Evolutionary conservation across 345 rosid genomes (phyloP).

Genomic region (Isatis tinctoria): DNA sequence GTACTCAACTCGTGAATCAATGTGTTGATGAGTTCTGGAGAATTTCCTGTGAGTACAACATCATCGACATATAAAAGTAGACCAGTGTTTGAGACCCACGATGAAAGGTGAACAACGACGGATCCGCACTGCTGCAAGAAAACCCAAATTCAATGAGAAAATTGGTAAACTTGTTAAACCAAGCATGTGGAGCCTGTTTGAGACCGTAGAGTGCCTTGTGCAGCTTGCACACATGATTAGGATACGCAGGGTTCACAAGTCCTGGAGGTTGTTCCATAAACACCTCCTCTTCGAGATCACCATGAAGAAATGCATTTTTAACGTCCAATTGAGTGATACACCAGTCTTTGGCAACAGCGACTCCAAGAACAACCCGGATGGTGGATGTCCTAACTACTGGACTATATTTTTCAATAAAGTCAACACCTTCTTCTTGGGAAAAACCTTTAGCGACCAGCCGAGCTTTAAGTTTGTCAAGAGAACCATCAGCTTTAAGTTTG

Average conservation of each 20-base stretch:
- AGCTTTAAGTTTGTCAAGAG: no score
- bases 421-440: background rate
- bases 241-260: accelerated
- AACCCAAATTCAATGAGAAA: no score
- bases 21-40: no score
- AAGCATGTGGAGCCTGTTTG: background rate
- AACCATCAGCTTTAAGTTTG: no score
- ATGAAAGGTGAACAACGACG: no score
- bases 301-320: background rate
- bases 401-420: background rate
- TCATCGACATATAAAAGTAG: no score
- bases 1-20: no score
- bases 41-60: no score
- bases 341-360: background rate
- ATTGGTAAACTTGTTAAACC: background rate
- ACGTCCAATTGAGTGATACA: background rate
- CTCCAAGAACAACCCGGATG: accelerated
- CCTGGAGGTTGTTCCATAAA: background rate
- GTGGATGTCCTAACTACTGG: background rate
- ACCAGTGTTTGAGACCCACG: no score
- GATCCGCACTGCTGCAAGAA: no score
- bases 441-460: background rate
- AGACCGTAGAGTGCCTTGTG: background rate
- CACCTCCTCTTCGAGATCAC: background rate
- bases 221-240: accelerated